Evolutionary conservation across 495 filamentous ascomycete genomes (phyloP).

Genomic region (Umbilicaria muhlenbergii): DNA sequence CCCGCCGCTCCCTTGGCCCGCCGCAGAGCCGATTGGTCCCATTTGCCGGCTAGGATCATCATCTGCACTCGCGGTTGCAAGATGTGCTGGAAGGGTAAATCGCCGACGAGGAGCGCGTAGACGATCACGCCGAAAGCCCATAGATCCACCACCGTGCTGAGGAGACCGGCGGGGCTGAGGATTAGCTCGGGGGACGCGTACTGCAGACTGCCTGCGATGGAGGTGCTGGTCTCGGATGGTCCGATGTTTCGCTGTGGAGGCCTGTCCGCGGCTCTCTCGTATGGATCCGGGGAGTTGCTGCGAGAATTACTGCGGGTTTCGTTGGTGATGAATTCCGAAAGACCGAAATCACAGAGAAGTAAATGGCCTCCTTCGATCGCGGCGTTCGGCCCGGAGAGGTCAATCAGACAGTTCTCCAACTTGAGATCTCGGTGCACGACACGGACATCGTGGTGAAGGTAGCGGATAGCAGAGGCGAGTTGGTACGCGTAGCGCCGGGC

Average conservation of each 20-base stretch:
- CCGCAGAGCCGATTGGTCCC: constrained; percentile 35
- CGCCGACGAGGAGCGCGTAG: constrained; percentile 47
- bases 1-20: constrained; percentile 13
- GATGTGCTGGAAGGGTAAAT: constrained; percentile 48
- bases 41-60: constrained; percentile 46
- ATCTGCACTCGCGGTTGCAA: constrained; percentile 42
- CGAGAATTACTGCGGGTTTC: constrained; percentile 30
- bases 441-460: constrained; percentile 56
- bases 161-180: constrained; percentile 27
- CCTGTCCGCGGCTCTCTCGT: constrained; percentile 29
- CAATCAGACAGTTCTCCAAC: constrained; percentile 61
- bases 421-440: constrained; percentile 65
- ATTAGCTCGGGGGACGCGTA: constrained; percentile 51
- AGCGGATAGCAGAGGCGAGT: constrained; percentile 52
- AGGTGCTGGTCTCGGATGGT: constrained; percentile 38
- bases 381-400: constrained; percentile 32
- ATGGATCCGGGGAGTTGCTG: constrained; percentile 28
- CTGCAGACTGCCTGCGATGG: constrained; percentile 45
- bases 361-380: constrained; percentile 38
- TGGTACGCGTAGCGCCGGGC: constrained; percentile 52
- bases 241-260: constrained; percentile 34
- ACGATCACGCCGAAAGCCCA: constrained; percentile 61
- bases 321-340: constrained; percentile 53
- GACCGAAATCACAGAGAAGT: constrained; percentile 59
- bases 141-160: constrained; percentile 45